Base-by-base conservation (phyloP, 495 filamentous ascomycete genomes). In the Mytilinidion resinicola region DNA sequence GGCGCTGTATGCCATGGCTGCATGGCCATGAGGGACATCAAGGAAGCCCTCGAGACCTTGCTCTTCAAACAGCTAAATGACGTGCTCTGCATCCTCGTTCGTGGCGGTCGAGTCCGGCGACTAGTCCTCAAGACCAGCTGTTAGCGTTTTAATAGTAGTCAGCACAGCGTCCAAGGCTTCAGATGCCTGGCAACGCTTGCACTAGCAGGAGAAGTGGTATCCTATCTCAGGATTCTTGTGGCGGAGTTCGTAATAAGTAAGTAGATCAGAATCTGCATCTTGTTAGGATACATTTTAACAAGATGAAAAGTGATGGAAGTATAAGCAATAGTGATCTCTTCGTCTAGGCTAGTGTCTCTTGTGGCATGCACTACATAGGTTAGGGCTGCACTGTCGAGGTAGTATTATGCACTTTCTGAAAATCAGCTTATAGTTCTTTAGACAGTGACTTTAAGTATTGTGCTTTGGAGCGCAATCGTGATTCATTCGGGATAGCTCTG, bases 1-100 rank as follows among this genome's bases (percentile, higher is more conserved):
- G 15, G 57, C 60, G 49, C 57, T 60, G 21, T 63, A 72, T 5
- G 61, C 63, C 17, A 67, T 49, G n/a, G 69, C 69, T 2, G 65
- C 65, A 36, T 52, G 55, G 21, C 65, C 57, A 47, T 69, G 69
- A 4, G 60, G 67, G 19, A 66, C 60, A 19, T 64, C 60, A 15
- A 71, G 55, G 53, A 65, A 64, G 1, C 59, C 65, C 49, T 67
- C 55, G 7, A 71, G 50, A 20, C 65, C 68, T 42, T 71, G 65
- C 37, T 67, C 55, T 14, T 62, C 63, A 52, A 66, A 69, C 51
- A 68, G 48, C 19, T 59, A 44, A 0, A 71, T 19, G 17, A 71
- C n/a, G 11, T 46, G 50, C 37, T 69, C 67, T 1, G 62, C 65
- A 25, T 66, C 47, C 36, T 66, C 52, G 19, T 56, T 42, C 4